Percentiles rank a stretch among this genome's conserved stretches.
Conservation (phyloP, 2,329 filamentous ascomycete species). For the Tolypocladium pustulatum region DNA sequence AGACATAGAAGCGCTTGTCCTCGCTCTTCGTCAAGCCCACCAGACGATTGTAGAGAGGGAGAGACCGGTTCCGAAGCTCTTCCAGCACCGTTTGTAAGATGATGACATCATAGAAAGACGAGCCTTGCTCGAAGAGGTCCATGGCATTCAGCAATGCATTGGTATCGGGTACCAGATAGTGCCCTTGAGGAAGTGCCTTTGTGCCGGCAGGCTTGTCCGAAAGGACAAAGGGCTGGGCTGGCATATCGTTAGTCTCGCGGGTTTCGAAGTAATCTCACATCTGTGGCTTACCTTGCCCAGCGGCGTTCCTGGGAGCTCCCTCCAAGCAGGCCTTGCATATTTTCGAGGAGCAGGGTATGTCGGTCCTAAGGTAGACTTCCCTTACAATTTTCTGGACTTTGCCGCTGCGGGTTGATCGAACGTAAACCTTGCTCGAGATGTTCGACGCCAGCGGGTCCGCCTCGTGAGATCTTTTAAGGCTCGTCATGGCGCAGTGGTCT, state of each 20-base stretch:
- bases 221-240: conserved; percentile 75
- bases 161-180: conserved; percentile 92
- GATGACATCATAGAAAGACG: conserved; percentile 92
- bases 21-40: conserved; percentile 87
- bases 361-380: conserved; percentile 89
- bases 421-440: conserved; percentile 91
- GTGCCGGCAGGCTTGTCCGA: conserved; percentile 82
- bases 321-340: conserved; percentile 70
- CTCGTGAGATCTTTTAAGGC: conserved; percentile 48
- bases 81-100: conserved; percentile 93
- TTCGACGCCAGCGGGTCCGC: conserved; percentile 51
- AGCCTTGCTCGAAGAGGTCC: conserved; percentile 90
- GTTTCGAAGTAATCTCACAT: not conserved
- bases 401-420: conserved; percentile 86
- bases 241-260: conserved; percentile 3
- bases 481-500: conserved; percentile 40
- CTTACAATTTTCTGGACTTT: conserved; percentile 98
- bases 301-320: conserved; percentile 67
- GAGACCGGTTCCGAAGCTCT: conserved; percentile 84
- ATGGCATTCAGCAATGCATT: conserved; percentile 93
- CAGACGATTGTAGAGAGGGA: conserved; percentile 90
- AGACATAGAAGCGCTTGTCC: conserved; percentile 95
- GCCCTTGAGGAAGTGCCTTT: conserved; percentile 70
- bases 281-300: conserved; percentile 54
- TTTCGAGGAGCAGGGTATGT: conserved; percentile 93